These are phyloP conservation scores for Chytridiales sp. DNA, from an alignment of 371 early-diverging fungal genomes.

Conservation along the genomic window DNA sequence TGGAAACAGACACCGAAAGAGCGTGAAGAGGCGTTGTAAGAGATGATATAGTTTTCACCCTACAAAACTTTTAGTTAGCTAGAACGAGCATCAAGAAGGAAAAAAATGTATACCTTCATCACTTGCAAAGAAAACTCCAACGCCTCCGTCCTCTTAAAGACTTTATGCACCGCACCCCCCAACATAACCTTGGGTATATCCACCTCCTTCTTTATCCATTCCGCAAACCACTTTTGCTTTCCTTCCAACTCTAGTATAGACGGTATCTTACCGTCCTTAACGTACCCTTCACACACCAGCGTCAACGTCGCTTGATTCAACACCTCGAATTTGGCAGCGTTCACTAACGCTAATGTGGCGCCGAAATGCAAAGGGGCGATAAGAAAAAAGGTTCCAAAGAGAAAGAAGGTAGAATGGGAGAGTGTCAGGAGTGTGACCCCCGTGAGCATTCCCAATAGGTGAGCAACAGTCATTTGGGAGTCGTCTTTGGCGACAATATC, in stretches of 20 bases:
- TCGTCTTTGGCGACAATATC: slow-evolving; percentile 75
- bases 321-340: slow-evolving; percentile 66
- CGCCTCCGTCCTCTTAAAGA: slow-evolving; percentile 45
- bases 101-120: slow-evolving; percentile 50
- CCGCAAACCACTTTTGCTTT: slow-evolving; percentile 61
- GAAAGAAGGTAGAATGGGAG: slow-evolving; percentile 58
- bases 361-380: slow-evolving; percentile 61
- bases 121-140: slow-evolving; percentile 42
- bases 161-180: slow-evolving; percentile 48
- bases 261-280: slow-evolving; percentile 19
- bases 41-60: slow-evolving; percentile 40
- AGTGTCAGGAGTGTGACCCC: slow-evolving; percentile 63
- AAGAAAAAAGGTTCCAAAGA: slow-evolving; percentile 58
- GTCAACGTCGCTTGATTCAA: slow-evolving; percentile 62
- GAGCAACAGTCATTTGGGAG: slow-evolving; percentile 70
- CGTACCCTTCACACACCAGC: slow-evolving; percentile 42
- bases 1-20: slow-evolving; percentile 48
- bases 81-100: slow-evolving; percentile 9
- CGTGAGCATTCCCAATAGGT: slow-evolving; percentile 63
- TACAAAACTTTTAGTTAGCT: not conserved
- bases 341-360: slow-evolving; percentile 49
- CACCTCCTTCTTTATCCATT: slow-evolving; percentile 54
- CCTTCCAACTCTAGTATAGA: slow-evolving; percentile 36
- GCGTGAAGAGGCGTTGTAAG: not conserved
- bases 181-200: slow-evolving; percentile 37